Conservation (phyloP, 208 protist genomes). For the Leishmania braziliensis region DNA sequence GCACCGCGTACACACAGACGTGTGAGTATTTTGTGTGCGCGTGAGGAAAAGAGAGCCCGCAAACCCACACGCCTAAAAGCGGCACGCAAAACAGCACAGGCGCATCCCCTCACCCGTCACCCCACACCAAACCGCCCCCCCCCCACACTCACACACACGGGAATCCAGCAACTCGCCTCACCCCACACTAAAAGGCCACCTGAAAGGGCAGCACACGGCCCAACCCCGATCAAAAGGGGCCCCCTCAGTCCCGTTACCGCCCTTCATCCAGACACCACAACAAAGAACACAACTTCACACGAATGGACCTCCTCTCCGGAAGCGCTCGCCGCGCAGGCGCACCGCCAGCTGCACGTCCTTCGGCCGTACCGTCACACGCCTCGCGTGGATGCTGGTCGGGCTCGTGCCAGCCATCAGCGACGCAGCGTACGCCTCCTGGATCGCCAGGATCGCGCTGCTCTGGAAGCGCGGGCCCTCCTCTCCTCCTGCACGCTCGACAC, state of each 20-base stretch:
- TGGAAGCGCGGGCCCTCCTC: slow-evolving; percentile 89
- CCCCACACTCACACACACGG: background rate
- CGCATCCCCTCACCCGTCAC: background rate
- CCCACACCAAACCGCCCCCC: no score
- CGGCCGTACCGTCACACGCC: slow-evolving; percentile 84
- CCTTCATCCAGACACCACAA: background rate
- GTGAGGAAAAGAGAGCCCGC: background rate
- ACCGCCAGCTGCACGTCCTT: slow-evolving; percentile 63
- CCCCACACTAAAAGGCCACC: no score
- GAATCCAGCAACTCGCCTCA: background rate
- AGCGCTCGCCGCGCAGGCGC: slow-evolving; percentile 17
- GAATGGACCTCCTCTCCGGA: background rate
- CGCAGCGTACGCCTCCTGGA: slow-evolving; percentile 93
- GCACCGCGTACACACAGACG: background rate
- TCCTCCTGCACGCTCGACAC: slow-evolving; percentile 72
- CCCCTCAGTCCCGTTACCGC: background rate
- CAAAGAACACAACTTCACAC: no score
- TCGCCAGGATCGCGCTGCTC: slow-evolving; percentile 70
- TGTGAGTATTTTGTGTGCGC: no score
- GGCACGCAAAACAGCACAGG: background rate
- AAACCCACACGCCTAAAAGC: background rate
- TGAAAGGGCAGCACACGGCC: no score
- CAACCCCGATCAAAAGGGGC: background rate
- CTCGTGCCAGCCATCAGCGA: slow-evolving; percentile 90
- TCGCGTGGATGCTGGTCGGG: slow-evolving; percentile 85